Evolutionary conservation across 257 asterid species (phyloP).

Genomic region (Ballota nigra): DNA sequence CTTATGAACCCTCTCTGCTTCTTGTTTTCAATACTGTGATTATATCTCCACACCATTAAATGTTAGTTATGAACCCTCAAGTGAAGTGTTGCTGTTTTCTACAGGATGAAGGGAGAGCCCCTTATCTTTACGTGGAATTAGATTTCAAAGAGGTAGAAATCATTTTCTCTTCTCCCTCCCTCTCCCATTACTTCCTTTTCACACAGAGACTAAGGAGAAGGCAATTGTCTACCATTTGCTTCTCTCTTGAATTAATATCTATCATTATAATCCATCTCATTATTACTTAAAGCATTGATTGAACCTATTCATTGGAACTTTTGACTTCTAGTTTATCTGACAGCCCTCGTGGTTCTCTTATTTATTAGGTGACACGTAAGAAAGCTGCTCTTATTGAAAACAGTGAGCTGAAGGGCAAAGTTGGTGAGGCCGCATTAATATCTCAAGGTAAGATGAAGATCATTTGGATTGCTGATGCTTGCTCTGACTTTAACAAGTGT

Average conservation of each 20-base stretch:
- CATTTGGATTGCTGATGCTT: slow-evolving; percentile 17
- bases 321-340: slow-evolving; percentile 3
- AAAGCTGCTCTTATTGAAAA: slow-evolving; percentile 86
- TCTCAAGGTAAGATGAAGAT: slow-evolving; percentile 69
- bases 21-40: neutral
- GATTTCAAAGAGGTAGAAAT: slow-evolving; percentile 86
- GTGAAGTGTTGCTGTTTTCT: slow-evolving; percentile 29
- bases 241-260: neutral
- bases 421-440: slow-evolving; percentile 73
- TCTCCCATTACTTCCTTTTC: neutral
- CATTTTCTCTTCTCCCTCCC: neutral
- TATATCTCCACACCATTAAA: neutral
- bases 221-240: slow-evolving; percentile 4
- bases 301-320: neutral
- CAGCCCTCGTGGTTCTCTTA: slow-evolving; percentile 15
- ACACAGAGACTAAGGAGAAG: neutral
- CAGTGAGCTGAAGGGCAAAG: slow-evolving; percentile 62
- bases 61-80: slow-evolving; percentile 6
- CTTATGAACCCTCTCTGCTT: neutral
- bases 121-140: slow-evolving; percentile 77
- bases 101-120: slow-evolving; percentile 96
- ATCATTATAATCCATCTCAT: slow-evolving; percentile 8
- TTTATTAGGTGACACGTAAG: slow-evolving; percentile 76
- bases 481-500: slow-evolving; percentile 11
- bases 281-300: slow-evolving; percentile 1